Base-by-base conservation (phyloP, 352 stramenopile genomes). In the Phytopythium cucurbitacearum region DNA sequence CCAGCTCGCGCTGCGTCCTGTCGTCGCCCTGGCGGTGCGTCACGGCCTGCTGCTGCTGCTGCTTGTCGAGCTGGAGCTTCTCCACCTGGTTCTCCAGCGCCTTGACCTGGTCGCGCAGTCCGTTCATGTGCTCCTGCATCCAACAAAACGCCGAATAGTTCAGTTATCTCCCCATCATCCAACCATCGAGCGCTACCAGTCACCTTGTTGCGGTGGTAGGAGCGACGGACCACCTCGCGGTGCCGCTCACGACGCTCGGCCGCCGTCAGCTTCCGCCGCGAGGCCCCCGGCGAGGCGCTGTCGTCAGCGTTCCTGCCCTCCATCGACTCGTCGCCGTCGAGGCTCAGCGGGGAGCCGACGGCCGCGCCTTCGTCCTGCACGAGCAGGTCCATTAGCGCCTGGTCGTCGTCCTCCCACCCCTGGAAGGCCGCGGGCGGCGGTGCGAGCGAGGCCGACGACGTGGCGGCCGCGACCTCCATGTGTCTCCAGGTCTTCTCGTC, bases 201-300 rank as follows among this genome's bases (percentile, higher is more conserved):
- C 43, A 86, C 78, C 64, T 90, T 90, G 53, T 80, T 90, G 43
- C 80, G 72, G 36, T 90, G 76, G 49, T 90, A 90, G 6, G 80
- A 83, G n/a, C 80, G 80, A 21, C 76, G 71, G 2, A 90, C 80
- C 42, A 90, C 80, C 54, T 90, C 80, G 34, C 80, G 70, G 46
- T 90, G 80, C 54, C 77, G 65, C 37, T 58, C 75, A 16, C 77
- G 75, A 5, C 79, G 76, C 56, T 90, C 76, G 6, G 69, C 63
- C 2, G 74, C 51, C 39, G 71, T 79, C n/a, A 83, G 65, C 43
- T 86, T 86, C 0, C 40, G 54, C 48, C 67, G 64, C 7, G 51
- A 48, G 28, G 43, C 49, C 12, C 39, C 34, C 40, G 47, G 45
- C 40, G 39, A 46, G 34, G 50, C 33, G 5, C 56, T 12, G 4